Evolutionary conservation across 2,329 filamentous ascomycete species (phyloP).

Genomic region (Nemania abortiva): DNA sequence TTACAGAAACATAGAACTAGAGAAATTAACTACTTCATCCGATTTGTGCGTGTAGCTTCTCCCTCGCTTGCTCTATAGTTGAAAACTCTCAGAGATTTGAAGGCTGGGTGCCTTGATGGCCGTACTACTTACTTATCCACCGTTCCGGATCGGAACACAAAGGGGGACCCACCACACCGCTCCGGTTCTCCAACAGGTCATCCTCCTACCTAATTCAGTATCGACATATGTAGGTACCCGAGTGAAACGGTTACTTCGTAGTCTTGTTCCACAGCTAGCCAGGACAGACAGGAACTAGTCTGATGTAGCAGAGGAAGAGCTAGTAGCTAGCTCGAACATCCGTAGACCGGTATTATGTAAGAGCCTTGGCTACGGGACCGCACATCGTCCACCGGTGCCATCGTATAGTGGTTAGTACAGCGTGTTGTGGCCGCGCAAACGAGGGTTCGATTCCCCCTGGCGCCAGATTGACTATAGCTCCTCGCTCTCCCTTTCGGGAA

Average conservation of each 20-base stretch:
- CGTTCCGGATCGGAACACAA: neutral
- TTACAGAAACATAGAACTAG: too few species aligned
- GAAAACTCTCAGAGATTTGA: too few species aligned
- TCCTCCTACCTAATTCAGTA: neutral
- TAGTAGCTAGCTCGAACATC: neutral
- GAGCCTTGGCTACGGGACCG: neutral
- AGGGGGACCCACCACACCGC: neutral
- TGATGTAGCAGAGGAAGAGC: neutral
- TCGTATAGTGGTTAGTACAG: conserved; percentile 29
- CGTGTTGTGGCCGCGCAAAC: conserved; percentile 25
- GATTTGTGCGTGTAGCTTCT: too few species aligned
- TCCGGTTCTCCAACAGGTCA: neutral
- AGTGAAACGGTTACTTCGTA: neutral
- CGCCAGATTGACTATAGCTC: neutral
- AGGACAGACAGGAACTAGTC: neutral
- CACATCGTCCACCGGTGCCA: conserved; percentile 1
- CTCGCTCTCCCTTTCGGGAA: too few species aligned
- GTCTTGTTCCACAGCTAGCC: neutral
- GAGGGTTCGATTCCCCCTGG: conserved; percentile 19
- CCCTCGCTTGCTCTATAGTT: too few species aligned
- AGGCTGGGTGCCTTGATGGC: too few species aligned
- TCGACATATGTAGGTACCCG: neutral
- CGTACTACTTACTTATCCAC: too few species aligned
- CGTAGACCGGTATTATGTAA: neutral
- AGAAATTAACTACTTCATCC: too few species aligned